Conservation (phyloP, 1,284 basidiomycete species). For the Amylostereum areolatum region DNA sequence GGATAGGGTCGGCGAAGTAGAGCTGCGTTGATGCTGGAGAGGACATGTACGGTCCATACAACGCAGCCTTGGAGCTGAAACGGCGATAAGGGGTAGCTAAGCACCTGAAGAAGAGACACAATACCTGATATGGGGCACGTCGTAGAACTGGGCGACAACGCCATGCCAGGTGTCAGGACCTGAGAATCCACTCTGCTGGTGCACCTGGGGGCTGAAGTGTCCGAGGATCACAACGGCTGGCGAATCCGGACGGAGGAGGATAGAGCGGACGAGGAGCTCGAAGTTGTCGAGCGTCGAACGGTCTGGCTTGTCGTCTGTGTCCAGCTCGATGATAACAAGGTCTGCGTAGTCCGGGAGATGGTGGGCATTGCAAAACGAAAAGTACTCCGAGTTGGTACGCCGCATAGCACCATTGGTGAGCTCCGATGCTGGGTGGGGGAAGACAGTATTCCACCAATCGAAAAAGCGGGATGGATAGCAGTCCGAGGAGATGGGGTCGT, state of each 20-base stretch:
- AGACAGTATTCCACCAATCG: slow-evolving; percentile 91
- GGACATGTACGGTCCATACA: slow-evolving; percentile 79
- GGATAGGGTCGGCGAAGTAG: slow-evolving; percentile 78
- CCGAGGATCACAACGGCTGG: slow-evolving; percentile 89
- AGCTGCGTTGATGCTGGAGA: slow-evolving; percentile 63
- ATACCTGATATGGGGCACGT: slow-evolving; percentile 82
- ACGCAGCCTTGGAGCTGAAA: slow-evolving; percentile 66
- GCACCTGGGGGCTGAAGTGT: slow-evolving; percentile 84
- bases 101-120: not conserved
- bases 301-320: slow-evolving; percentile 79
- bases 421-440: slow-evolving; percentile 91
- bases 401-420: slow-evolving; percentile 93
- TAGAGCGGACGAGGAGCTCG: slow-evolving; percentile 85
- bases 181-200: slow-evolving; percentile 72
- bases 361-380: slow-evolving; percentile 85
- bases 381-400: slow-evolving; percentile 85
- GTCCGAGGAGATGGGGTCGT: slow-evolving; percentile 78
- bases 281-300: slow-evolving; percentile 74
- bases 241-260: slow-evolving; percentile 81
- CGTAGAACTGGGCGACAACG: slow-evolving; percentile 91
- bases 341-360: slow-evolving; percentile 91
- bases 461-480: slow-evolving; percentile 92
- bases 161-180: slow-evolving; percentile 87
- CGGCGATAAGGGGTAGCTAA: not conserved
- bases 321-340: slow-evolving; percentile 90